Base-by-base conservation (phyloP, 2,329 filamentous ascomycete genomes). In the Fonsecaea pugnacius region DNA sequence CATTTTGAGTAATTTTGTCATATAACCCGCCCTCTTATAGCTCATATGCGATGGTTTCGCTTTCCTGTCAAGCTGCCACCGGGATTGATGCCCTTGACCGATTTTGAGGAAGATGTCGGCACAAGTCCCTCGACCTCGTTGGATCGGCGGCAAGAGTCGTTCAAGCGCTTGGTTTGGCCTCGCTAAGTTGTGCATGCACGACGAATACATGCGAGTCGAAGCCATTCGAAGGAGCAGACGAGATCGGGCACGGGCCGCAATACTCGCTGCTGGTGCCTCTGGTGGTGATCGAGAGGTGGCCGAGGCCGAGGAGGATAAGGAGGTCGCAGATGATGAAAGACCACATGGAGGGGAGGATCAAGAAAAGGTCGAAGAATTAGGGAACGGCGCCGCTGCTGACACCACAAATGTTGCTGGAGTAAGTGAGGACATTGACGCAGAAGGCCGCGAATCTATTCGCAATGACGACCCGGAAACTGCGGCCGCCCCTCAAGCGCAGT, bases 101-200 rank as follows among this genome's bases (percentile, higher is more conserved):
- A 46, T 32, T 38, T 50, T 16, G 40, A 16, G 5, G 14, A 35
- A 38, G 27, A 62, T 61, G 63, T 5, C 43, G 16, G 62, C 18
- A 18, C 32, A 54, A 53, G n/a, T 48, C 14, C 55, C 56, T 10
- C 38, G 38, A 12, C 59, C 61, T 9, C 60, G 54, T n/a, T 55
- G 33, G 46, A 35, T 50, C 24, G 63, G 63, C 10, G 58, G 63
- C 33, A 53, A 62, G 46, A 35, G 35, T 32, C 46, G 38, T 7
- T 56, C 55, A 12, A 66, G 60, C 32, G 60, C 40, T n/a, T 66
- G 64, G 64, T 56, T 60, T 40, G 64, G 55, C 5, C 51, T 66
- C 5, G 60, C 60, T 9, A 62, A 53, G 33, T n/a, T 66, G 33
- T n/a, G 52, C 21, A 60, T 66, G 60, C 64, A 36, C n/a, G 51